Percentiles rank a stretch among this genome's conserved stretches.
These are phyloP conservation scores for Metschnikowia borealis DNA, from an alignment of 805 yeast species.

Conservation along the genomic window DNA sequence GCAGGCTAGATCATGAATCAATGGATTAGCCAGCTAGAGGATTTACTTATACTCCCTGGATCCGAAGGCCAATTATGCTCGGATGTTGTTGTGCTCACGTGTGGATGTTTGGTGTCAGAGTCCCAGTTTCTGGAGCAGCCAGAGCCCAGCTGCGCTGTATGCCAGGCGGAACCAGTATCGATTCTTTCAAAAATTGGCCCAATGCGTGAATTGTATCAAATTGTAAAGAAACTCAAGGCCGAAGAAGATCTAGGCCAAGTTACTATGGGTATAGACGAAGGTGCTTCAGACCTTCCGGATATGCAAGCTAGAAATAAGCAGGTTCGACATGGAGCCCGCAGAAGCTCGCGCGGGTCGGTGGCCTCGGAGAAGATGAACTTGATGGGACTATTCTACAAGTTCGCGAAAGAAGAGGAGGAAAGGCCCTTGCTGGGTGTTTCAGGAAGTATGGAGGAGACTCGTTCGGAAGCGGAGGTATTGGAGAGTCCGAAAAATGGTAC, in stretches of 20 bases:
- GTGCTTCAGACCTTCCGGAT: background rate
- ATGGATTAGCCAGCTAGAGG: constrained; percentile 17
- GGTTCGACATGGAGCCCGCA: constrained; percentile 9
- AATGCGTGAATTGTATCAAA: constrained; percentile 28
- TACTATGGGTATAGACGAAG: background rate
- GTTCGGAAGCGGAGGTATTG: background rate
- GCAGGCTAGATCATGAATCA: background rate
- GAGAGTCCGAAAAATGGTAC: background rate
- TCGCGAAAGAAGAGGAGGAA: constrained; percentile 34
- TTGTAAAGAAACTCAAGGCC: constrained; percentile 16
- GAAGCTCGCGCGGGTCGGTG: constrained; percentile 6
- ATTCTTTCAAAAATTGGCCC: constrained; percentile 30
- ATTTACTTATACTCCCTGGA: constrained; percentile 25
- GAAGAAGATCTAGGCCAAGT: background rate
- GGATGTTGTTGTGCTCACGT: constrained; percentile 36
- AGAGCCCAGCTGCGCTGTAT: constrained; percentile 22
- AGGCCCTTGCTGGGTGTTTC: background rate
- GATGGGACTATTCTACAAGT: constrained; percentile 31
- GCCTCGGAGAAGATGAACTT: constrained; percentile 6
- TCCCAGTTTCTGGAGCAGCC: constrained; percentile 16
- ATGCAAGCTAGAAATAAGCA: background rate
- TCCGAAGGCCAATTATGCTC: constrained; percentile 15
- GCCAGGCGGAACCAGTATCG: constrained; percentile 18
- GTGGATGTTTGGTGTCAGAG: constrained; percentile 42
- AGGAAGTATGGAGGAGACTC: constrained; percentile 1